Conservation (phyloP, 495 filamentous ascomycete species). For the Hypoxylon crocopeplum region DNA sequence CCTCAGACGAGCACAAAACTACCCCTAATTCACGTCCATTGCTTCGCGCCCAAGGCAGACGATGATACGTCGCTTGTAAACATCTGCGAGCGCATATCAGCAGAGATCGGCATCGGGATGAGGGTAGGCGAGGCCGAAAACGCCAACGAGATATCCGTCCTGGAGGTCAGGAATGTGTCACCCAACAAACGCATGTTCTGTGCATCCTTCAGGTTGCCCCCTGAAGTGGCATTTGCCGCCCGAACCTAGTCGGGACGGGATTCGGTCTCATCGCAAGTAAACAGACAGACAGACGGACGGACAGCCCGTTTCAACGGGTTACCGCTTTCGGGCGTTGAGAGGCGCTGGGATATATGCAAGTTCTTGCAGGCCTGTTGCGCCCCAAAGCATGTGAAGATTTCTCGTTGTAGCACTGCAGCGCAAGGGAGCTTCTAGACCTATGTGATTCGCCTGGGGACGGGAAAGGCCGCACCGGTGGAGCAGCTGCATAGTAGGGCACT, state of each 20-base stretch:
- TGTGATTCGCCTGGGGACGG: constrained; percentile 22
- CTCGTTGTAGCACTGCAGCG: constrained; percentile 13
- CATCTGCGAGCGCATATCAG: constrained; percentile 72
- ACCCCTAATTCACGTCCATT: constrained; percentile 90
- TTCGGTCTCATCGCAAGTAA: constrained; percentile 9
- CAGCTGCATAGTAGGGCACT: constrained; percentile 2
- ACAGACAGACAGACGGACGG: background rate
- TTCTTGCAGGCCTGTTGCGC: constrained; percentile 9
- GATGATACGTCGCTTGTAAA: constrained; percentile 63
- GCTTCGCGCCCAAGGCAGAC: constrained; percentile 79
- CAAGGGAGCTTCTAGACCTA: constrained; percentile 18
- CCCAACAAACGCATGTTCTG: constrained; percentile 97
- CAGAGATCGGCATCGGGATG: constrained; percentile 66
- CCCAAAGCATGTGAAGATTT: constrained; percentile 32
- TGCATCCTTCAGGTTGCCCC: constrained; percentile 84
- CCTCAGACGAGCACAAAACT: constrained; percentile 63
- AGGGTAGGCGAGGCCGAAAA: constrained; percentile 61
- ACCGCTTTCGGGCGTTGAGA: constrained; percentile 15
- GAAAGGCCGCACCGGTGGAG: constrained; percentile 14
- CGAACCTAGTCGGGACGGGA: constrained; percentile 32
- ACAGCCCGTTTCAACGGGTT: constrained; percentile 13
- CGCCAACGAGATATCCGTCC: constrained; percentile 67
- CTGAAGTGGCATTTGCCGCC: constrained; percentile 76
- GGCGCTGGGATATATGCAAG: constrained; percentile 18
- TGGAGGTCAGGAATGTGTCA: constrained; percentile 86